These are phyloP conservation scores for Coemansia sp. DNA, from an alignment of 192 early-diverging fungal species.

Conservation along the genomic window DNA sequence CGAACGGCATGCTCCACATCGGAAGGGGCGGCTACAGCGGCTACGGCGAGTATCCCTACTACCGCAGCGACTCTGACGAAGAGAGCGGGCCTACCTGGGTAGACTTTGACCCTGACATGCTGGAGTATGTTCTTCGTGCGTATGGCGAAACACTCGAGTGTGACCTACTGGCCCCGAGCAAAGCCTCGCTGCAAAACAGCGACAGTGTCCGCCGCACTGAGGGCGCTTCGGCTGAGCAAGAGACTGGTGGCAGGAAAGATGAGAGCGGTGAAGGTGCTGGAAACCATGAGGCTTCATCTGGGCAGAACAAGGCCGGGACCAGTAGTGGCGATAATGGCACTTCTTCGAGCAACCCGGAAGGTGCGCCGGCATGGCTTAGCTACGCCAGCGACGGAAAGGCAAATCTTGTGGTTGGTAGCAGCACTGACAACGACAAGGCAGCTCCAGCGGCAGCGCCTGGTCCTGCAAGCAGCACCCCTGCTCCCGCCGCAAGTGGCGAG, in stretches of 20 bases:
- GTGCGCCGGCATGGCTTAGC: conserved; percentile 34
- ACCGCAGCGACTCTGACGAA: conserved; percentile 15
- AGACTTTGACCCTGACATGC: conserved; percentile 56
- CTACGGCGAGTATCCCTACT: conserved; percentile 30
- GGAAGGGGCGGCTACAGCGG: conserved; percentile 29
- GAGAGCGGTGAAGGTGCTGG: conserved; percentile 10
- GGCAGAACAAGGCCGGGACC: background rate
- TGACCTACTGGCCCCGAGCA: conserved; percentile 23
- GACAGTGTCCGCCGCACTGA: background rate
- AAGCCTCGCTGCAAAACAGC: conserved; percentile 10
- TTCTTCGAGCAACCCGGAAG: conserved; percentile 4
- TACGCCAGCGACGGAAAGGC: conserved; percentile 38
- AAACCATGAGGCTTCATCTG: conserved; percentile 1
- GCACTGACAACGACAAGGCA: background rate
- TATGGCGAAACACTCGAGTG: conserved; percentile 38
- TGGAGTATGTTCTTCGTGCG: conserved; percentile 51
- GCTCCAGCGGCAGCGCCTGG: conserved; percentile 37
- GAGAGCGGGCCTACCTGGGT: conserved; percentile 48
- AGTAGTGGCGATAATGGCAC: conserved; percentile 9
- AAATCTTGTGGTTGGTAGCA: conserved; percentile 22
- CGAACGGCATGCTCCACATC: conserved; percentile 35
- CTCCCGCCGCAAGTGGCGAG: conserved; percentile 21
- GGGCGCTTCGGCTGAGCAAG: background rate
- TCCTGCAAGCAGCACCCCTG: background rate
- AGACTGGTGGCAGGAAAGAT: background rate